Percentiles rank a stretch among this genome's conserved stretches.
Conservation (phyloP, 345 rosid genomes). For the Brassica juncea region DNA sequence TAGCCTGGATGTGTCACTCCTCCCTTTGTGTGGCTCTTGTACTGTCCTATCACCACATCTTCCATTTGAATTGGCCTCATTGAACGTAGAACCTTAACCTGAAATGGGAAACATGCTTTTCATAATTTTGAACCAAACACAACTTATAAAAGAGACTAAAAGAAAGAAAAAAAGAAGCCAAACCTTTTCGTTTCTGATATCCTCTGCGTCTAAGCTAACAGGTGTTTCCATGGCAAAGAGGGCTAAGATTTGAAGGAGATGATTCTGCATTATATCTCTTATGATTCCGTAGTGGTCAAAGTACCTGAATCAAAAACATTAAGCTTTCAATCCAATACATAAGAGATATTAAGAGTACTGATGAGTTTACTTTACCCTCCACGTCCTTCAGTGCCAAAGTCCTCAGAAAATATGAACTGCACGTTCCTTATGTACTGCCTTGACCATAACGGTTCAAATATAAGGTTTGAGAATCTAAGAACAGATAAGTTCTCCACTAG, state of each 20-base stretch:
- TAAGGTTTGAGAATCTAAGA: constrained; percentile 97
- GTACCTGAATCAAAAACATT: constrained; percentile 51
- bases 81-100: constrained; percentile 96
- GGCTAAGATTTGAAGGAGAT: constrained; percentile 96
- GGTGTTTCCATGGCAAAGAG: constrained; percentile 99
- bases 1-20: constrained; percentile 79
- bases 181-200: constrained; percentile 96
- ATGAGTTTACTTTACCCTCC: constrained; percentile 67
- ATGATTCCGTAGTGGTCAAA: constrained; percentile 93
- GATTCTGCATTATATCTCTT: constrained; percentile 99
- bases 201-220: constrained; percentile 97
- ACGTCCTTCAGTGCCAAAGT: constrained; percentile 99
- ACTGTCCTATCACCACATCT: constrained; percentile 86
- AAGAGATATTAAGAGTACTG: background rate
- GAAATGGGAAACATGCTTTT: constrained; percentile 23
- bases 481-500: constrained; percentile 95
- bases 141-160: background rate
- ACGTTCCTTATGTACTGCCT: constrained; percentile 94
- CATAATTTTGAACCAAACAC: constrained; percentile 11
- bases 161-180: background rate
- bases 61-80: constrained; percentile 86
- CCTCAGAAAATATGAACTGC: constrained; percentile 93
- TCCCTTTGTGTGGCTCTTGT: constrained; percentile 89
- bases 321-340: background rate
- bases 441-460: constrained; percentile 95